Evolutionary conservation across 2,329 filamentous ascomycete species (phyloP).

Genomic region (Cladosporium colombiae): DNA sequence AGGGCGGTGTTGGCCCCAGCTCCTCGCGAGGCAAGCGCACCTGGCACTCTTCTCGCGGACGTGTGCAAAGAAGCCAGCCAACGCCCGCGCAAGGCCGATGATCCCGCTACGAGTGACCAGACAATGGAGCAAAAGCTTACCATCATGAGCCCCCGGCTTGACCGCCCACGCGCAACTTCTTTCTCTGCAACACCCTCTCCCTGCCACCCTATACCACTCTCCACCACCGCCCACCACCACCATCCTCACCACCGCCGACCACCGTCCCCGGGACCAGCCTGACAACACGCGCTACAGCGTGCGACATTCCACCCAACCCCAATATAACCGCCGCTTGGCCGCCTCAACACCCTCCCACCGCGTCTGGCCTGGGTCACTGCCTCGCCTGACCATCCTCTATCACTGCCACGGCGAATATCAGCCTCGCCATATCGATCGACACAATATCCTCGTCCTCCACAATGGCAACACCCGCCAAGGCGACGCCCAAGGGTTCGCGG

Average conservation of each 20-base stretch:
- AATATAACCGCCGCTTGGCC: conserved; percentile 11
- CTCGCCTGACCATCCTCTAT: background rate
- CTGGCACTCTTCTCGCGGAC: background rate
- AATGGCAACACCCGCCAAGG: conserved; percentile 15
- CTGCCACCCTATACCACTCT: background rate
- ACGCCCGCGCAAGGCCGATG: conserved; percentile 13
- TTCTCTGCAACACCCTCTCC: conserved; percentile 6
- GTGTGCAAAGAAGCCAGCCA: conserved; percentile 7
- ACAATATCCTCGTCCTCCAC: background rate
- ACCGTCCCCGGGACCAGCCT: conserved; percentile 7
- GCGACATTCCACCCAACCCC: conserved; percentile 17
- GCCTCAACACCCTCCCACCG: conserved; percentile 2
- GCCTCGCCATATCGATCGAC: background rate
- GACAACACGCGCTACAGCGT: conserved; percentile 7
- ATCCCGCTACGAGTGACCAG: conserved; percentile 14
- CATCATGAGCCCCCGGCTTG: conserved; percentile 9
- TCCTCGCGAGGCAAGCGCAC: conserved; percentile 2
- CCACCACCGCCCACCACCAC: conserved; percentile 2
- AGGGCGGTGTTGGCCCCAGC: background rate
- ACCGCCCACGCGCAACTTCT: conserved; percentile 7
- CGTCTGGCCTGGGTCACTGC: background rate
- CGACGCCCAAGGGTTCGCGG: conserved; percentile 16
- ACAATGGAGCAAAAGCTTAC: conserved; percentile 14
- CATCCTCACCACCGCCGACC: background rate
- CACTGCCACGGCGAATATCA: background rate